Evolutionary conservation across 139 green algal species (phyloP).

Genomic region (Tetradesmus obliquus): DNA sequence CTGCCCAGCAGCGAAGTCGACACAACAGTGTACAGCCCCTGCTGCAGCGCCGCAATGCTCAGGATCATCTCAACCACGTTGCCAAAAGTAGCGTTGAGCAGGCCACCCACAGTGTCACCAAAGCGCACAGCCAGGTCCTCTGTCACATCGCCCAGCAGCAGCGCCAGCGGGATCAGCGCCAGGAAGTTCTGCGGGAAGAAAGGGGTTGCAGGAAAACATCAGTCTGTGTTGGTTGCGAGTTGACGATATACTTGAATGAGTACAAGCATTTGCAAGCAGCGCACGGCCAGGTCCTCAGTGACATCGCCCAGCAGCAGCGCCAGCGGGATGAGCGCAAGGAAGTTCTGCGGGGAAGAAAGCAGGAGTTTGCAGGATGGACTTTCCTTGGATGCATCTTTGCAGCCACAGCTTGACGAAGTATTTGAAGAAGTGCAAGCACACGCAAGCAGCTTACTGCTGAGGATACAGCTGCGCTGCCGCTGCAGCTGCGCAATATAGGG

Average conservation of each 20-base stretch:
- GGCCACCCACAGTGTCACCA: slow-evolving; percentile 75
- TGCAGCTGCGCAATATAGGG: neutral
- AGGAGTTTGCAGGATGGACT: neutral
- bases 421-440: neutral
- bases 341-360: slow-evolving; percentile 70
- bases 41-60: slow-evolving; percentile 78
- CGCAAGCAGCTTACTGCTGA: slow-evolving; percentile 65
- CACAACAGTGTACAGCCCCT: slow-evolving; percentile 85
- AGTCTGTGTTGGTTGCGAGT: neutral
- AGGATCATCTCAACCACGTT: slow-evolving; percentile 98
- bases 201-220: neutral
- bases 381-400: neutral
- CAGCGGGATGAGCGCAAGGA: slow-evolving; percentile 84
- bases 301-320: slow-evolving; percentile 90
- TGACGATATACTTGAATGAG: neutral
- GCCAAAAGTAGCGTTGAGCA: slow-evolving; percentile 92
- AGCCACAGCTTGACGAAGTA: neutral
- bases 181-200: slow-evolving; percentile 78
- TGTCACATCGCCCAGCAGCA: slow-evolving; percentile 91
- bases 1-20: slow-evolving; percentile 85
- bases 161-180: slow-evolving; percentile 83
- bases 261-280: slow-evolving; percentile 49
- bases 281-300: slow-evolving; percentile 90
- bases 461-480: neutral
- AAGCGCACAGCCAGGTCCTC: slow-evolving; percentile 90